Evolutionary conservation across 2,329 filamentous ascomycete species (phyloP).

Genomic region (Xylariaceae sp.): DNA sequence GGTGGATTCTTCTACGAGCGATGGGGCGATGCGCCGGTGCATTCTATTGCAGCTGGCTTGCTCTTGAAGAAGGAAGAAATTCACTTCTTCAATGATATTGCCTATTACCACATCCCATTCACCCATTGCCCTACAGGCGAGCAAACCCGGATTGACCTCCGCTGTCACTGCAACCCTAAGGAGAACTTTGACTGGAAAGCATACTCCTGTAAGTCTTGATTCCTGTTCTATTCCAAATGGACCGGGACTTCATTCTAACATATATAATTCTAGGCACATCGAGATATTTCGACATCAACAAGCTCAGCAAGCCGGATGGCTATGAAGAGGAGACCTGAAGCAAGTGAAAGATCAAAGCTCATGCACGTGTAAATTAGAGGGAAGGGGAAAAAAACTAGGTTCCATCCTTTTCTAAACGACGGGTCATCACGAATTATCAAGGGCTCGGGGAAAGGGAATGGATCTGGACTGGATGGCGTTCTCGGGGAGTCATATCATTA

Average conservation of each 20-base stretch:
- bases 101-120: slow-evolving; percentile 96
- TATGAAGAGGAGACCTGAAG: slow-evolving; percentile 68
- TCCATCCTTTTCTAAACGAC: slow-evolving; percentile 20
- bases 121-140: slow-evolving; percentile 95
- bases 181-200: slow-evolving; percentile 99
- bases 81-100: slow-evolving; percentile 99
- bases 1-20: slow-evolving; percentile 99
- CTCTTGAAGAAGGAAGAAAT: slow-evolving; percentile 90
- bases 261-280: slow-evolving; percentile 61
- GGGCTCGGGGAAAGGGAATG: background rate
- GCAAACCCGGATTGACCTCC: slow-evolving; percentile 75
- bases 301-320: slow-evolving; percentile 76
- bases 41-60: slow-evolving; percentile 89
- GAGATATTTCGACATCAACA: slow-evolving; percentile 79
- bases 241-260: slow-evolving; percentile 5
- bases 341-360: slow-evolving; percentile 8
- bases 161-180: slow-evolving; percentile 90
- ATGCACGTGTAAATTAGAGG: slow-evolving; percentile 9
- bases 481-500: too few species aligned
- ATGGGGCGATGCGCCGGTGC: slow-evolving; percentile 95
- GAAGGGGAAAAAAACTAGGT: slow-evolving; percentile 17
- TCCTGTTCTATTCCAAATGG: background rate
- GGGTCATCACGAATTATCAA: slow-evolving; percentile 20
- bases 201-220: slow-evolving; percentile 74
- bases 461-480: too few species aligned